Percentiles rank a stretch among this genome's conserved stretches.
Conservation (phyloP, 768 basidiomycete genomes). For the Hygrophoropsis aurantiaca region DNA sequence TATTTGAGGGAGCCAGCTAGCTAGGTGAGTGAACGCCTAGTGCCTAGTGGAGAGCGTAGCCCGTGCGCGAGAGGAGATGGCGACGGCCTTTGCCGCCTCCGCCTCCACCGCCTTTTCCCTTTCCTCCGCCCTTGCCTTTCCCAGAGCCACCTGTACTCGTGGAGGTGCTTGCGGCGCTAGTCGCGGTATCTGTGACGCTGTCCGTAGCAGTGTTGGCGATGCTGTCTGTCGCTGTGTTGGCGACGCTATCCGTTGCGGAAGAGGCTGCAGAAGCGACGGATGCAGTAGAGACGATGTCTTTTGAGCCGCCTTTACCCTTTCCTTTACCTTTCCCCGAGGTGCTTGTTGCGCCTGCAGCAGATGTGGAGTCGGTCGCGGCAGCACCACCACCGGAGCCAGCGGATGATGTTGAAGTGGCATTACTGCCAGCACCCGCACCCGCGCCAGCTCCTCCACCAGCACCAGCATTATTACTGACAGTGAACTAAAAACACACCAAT, state of each 20-base stretch:
- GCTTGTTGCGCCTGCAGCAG: background rate
- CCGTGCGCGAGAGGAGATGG: slow-evolving; percentile 15
- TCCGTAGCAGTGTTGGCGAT: background rate
- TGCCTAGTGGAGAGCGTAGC: slow-evolving; percentile 7
- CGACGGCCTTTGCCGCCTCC: slow-evolving; percentile 14
- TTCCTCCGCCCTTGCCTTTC: background rate
- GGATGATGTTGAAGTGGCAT: slow-evolving; percentile 3
- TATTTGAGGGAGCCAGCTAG: slow-evolving; percentile 12
- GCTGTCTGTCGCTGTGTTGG: background rate
- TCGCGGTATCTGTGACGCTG: background rate
- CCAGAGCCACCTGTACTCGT: background rate
- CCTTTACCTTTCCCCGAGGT: slow-evolving; percentile 1
- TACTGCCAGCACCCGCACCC: slow-evolving; percentile 4
- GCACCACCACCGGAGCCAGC: background rate
- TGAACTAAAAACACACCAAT: slow-evolving; percentile 31
- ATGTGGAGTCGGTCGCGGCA: background rate
- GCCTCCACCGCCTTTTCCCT: slow-evolving; percentile 10
- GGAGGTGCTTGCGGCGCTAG: background rate
- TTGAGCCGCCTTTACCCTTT: background rate
- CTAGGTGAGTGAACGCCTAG: slow-evolving; percentile 6
- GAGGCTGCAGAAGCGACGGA: background rate
- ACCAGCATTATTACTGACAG: slow-evolving; percentile 17
- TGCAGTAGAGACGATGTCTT: background rate
- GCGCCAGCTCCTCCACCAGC: background rate
- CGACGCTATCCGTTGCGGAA: background rate